Percentiles rank a stretch among this genome's conserved stretches.
Evolutionary conservation across 495 filamentous ascomycete genomes (phyloP).

Genomic region (Talaromyces liani): DNA sequence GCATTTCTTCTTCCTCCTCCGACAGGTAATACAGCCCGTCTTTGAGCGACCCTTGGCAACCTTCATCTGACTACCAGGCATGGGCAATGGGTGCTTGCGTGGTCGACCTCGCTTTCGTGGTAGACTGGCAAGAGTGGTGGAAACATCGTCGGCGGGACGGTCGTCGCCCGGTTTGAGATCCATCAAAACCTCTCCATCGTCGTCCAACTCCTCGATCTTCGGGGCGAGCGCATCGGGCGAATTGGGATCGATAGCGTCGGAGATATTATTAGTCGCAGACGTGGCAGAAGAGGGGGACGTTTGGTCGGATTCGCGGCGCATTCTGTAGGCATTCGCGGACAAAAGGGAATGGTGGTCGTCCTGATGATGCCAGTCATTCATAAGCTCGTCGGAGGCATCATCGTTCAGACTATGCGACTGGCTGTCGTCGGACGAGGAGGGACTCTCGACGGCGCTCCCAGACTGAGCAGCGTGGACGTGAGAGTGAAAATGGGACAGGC

Average conservation of each 20-base stretch:
- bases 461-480: conserved; percentile 8
- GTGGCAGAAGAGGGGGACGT: conserved; percentile 8
- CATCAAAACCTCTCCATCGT: conserved; percentile 24
- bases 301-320: conserved; percentile 12
- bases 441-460: conserved; percentile 14
- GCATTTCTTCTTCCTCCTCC: conserved; percentile 93
- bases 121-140: conserved; percentile 27
- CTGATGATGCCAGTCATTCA: conserved; percentile 27
- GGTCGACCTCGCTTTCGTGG: conserved; percentile 67
- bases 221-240: conserved; percentile 19
- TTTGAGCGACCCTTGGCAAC: conserved; percentile 84
- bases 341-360: conserved; percentile 18
- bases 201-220: conserved; percentile 41
- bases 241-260: conserved; percentile 14
- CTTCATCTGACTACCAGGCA: conserved; percentile 51
- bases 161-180: conserved; percentile 28
- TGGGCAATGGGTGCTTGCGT: conserved; percentile 68
- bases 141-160: conserved; percentile 17
- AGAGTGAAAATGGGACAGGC: conserved; percentile 11
- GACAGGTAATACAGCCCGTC: conserved; percentile 88
- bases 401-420: conserved; percentile 30
- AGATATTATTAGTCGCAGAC: not conserved
- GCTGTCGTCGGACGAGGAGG: conserved; percentile 19
- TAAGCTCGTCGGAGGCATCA: conserved; percentile 30
- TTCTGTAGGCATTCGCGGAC: conserved; percentile 16